These are phyloP conservation scores for Inga leiocalycina DNA, from an alignment of 306 rosid genomes.

Conservation along the genomic window DNA sequence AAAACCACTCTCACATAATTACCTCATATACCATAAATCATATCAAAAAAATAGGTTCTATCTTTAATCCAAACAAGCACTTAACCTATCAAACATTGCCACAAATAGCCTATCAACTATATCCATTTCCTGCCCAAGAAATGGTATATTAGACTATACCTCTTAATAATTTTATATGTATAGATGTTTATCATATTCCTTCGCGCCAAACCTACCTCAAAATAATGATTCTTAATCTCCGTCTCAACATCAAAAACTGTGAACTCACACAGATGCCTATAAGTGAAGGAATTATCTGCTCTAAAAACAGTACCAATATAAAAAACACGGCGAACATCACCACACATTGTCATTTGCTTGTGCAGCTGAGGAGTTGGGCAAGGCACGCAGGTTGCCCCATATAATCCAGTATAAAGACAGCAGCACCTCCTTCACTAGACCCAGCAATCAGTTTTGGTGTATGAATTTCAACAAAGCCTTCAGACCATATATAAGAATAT, in stretches of 20 bases:
- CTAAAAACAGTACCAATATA: slow-evolving; percentile 89
- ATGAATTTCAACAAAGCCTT: slow-evolving; percentile 64
- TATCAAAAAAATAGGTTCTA: no score
- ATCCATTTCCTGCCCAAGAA: slow-evolving; percentile 71
- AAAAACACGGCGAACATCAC: slow-evolving; percentile 81
- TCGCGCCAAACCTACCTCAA: slow-evolving; percentile 62
- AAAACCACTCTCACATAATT: no score
- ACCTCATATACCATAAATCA: no score
- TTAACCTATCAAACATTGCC: slow-evolving; percentile 60
- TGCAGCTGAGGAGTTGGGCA: slow-evolving; percentile 97
- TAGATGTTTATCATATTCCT: slow-evolving; percentile 3
- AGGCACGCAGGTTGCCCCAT: slow-evolving; percentile 87
- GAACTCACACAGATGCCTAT: slow-evolving; percentile 91
- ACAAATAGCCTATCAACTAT: slow-evolving; percentile 75
- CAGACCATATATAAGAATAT: slow-evolving; percentile 55
- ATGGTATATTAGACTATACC: slow-evolving; percentile 20
- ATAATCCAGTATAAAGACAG: slow-evolving; percentile 87
- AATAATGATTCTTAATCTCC: slow-evolving; percentile 80
- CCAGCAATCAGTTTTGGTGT: slow-evolving; percentile 86
- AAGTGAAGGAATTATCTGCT: slow-evolving; percentile 89
- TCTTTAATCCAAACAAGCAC: no score
- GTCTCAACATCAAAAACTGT: slow-evolving; percentile 93
- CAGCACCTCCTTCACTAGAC: slow-evolving; percentile 97
- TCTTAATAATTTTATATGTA: slow-evolving; percentile 23
- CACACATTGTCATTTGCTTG: slow-evolving; percentile 97